Evolutionary conservation across 1,284 basidiomycete genomes (phyloP).

Genomic region (Ceratobasidium papillatum): DNA sequence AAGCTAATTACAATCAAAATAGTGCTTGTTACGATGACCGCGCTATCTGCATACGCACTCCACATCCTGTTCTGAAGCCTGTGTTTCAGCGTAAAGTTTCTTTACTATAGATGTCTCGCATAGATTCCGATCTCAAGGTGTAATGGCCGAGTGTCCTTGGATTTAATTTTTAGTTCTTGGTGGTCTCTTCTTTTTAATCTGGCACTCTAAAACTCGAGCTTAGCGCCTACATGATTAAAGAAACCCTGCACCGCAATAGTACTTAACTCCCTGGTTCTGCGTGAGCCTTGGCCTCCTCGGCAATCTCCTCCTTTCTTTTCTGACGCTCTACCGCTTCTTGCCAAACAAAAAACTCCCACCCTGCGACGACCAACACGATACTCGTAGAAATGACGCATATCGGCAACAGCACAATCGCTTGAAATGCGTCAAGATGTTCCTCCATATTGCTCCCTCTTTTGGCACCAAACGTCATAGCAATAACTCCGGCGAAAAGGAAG

Average conservation of each 20-base stretch:
- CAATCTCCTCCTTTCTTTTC: neutral
- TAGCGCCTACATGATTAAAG: no score
- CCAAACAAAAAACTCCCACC: neutral
- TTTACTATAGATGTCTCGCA: neutral
- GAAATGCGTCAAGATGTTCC: neutral
- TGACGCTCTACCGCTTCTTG: neutral
- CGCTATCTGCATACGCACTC: conserved; percentile 40
- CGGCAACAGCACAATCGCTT: conserved; percentile 5
- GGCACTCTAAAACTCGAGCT: no score
- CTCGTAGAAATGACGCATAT: neutral
- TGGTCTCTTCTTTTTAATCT: no score
- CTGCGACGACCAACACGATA: neutral
- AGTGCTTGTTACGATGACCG: conserved; percentile 41
- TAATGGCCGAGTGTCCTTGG: no score
- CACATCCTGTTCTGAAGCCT: conserved; percentile 17
- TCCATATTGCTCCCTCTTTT: neutral
- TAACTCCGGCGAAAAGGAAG: neutral
- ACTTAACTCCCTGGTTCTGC: no score
- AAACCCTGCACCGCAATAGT: no score
- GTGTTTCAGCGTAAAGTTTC: neutral
- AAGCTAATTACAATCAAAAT: neutral
- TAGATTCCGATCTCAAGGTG: neutral
- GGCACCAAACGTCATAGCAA: neutral
- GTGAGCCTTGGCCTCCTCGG: no score
- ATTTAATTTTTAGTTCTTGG: no score